These are phyloP conservation scores for Aspergillus egyptiacus DNA, from an alignment of 495 filamentous ascomycete species.

Conservation along the genomic window DNA sequence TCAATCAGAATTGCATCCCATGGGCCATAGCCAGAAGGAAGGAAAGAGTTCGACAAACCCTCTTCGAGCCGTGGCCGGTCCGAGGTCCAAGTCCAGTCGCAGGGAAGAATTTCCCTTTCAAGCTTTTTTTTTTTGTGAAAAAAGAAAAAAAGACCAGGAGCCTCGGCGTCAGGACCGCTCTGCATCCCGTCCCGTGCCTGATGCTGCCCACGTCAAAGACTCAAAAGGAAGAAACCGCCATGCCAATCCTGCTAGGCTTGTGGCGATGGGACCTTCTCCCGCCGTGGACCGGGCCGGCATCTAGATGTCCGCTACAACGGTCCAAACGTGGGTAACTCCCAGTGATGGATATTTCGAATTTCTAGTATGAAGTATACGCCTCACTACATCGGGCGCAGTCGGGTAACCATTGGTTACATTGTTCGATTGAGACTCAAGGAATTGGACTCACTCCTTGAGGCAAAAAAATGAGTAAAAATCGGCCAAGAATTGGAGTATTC, in stretches of 20 bases:
- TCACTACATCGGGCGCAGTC: too few species aligned
- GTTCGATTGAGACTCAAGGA: not conserved
- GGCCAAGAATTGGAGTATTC: conserved; percentile 4
- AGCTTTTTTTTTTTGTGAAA: not conserved
- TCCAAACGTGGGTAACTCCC: not conserved
- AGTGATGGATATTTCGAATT: not conserved
- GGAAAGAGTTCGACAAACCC: too few species aligned
- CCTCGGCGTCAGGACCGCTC: too few species aligned
- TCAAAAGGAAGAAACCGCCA: not conserved
- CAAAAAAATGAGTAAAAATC: too few species aligned
- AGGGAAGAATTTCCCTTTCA: conserved; percentile 1
- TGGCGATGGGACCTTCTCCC: conserved; percentile 16
- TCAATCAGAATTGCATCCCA: too few species aligned
- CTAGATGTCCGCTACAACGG: conserved; percentile 7
- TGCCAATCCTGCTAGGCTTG: conserved; percentile 14
- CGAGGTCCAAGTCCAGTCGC: too few species aligned
- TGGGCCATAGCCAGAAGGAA: too few species aligned
- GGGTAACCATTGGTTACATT: too few species aligned
- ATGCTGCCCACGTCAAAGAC: conserved; percentile 3
- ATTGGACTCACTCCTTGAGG: not conserved
- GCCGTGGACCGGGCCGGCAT: conserved; percentile 21
- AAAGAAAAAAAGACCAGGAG: too few species aligned
- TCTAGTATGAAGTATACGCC: too few species aligned
- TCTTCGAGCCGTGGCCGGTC: too few species aligned
- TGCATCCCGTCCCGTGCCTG: conserved; percentile 1